phyloP scores from a whole-genome alignment of 805 yeast genomes.

The Wickerhamiella parazyma region DNA sequence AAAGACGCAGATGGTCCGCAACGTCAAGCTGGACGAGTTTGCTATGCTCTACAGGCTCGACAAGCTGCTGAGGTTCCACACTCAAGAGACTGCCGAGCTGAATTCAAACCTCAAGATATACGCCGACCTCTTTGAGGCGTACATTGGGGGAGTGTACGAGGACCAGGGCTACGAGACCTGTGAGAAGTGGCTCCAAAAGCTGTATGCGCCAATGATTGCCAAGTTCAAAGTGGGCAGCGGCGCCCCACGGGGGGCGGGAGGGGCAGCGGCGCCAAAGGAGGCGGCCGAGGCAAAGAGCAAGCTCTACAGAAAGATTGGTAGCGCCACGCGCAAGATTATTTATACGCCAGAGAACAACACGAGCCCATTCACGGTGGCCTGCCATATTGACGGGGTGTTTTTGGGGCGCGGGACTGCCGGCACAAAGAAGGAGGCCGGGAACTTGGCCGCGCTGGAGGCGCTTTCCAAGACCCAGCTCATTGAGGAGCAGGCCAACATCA shows the following conservation, averaged over 20 bases:
- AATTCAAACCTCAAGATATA: slow-evolving; percentile 35
- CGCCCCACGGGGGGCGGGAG: too few relatives aligned
- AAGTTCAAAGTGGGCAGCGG: too few relatives aligned
- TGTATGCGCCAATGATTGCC: slow-evolving; percentile 22
- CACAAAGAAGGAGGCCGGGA: slow-evolving; percentile 6
- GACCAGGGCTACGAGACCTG: slow-evolving; percentile 21
- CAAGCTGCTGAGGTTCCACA: background rate
- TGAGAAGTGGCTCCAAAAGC: slow-evolving; percentile 24
- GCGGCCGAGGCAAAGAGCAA: background rate
- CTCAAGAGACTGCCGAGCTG: background rate
- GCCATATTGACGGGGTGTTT: background rate
- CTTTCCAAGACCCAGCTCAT: background rate
- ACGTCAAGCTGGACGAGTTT: slow-evolving; percentile 58
- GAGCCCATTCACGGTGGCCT: slow-evolving; percentile 1
- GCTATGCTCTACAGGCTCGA: slow-evolving; percentile 27
- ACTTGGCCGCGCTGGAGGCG: slow-evolving; percentile 6
- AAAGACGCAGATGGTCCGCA: slow-evolving; percentile 59
- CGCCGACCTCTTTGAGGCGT: slow-evolving; percentile 92
- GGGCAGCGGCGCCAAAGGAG: slow-evolving; percentile 1
- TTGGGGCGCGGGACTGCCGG: slow-evolving; percentile 2
- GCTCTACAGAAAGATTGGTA: slow-evolving; percentile 5
- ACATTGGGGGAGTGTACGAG: slow-evolving; percentile 61
- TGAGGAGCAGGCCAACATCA: slow-evolving; percentile 5
- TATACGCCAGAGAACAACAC: background rate
- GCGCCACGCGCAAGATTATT: background rate